Percentiles rank a stretch among this genome's conserved stretches.
phyloP scores from a whole-genome alignment of 2,329 filamentous ascomycete genomes.

The Coccinonectria pachysandricola region DNA sequence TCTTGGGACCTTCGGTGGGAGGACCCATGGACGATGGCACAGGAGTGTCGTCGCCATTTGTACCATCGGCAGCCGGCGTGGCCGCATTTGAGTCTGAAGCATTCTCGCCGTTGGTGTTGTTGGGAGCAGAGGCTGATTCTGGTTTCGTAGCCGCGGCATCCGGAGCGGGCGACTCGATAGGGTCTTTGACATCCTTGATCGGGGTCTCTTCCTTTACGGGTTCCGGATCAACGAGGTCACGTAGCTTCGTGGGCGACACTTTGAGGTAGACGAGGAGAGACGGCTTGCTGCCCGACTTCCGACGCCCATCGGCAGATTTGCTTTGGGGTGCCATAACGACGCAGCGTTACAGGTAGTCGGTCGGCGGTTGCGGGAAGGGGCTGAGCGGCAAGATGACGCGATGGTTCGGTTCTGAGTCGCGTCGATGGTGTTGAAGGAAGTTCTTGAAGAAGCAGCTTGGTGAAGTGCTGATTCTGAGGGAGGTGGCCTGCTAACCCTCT shows the following conservation, averaged over 20 bases:
- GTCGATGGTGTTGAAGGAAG: slow-evolving; percentile 4
- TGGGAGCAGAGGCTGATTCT: slow-evolving; percentile 14
- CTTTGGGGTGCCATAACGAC: slow-evolving; percentile 24
- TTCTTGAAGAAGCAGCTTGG: slow-evolving; percentile 1
- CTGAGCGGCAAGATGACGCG: slow-evolving; percentile 6
- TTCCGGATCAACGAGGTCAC: slow-evolving; percentile 36
- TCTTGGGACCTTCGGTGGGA: slow-evolving; percentile 53
- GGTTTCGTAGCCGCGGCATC: slow-evolving; percentile 25
- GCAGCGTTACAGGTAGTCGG: slow-evolving; percentile 2
- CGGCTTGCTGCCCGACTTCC: slow-evolving; percentile 28
- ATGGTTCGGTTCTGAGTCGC: no score
- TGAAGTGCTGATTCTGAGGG: slow-evolving; percentile 3
- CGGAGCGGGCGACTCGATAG: slow-evolving; percentile 35
- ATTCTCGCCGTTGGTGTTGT: slow-evolving; percentile 42
- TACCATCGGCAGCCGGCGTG: slow-evolving; percentile 46
- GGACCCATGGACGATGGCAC: slow-evolving; percentile 48
- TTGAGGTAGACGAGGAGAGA: slow-evolving; percentile 41
- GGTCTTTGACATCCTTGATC: slow-evolving; percentile 25
- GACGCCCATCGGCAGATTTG: slow-evolving; percentile 26
- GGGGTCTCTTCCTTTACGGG: slow-evolving; percentile 34
- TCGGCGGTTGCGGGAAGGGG: slow-evolving; percentile 4
- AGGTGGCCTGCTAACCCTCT: slow-evolving; percentile 18
- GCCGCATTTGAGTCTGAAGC: slow-evolving; percentile 49
- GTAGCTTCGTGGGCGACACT: slow-evolving; percentile 39
- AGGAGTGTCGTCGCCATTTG: slow-evolving; percentile 38